Base-by-base conservation (phyloP, 2,329 filamentous ascomycete genomes). In the Rutstroemia sydowiana region DNA sequence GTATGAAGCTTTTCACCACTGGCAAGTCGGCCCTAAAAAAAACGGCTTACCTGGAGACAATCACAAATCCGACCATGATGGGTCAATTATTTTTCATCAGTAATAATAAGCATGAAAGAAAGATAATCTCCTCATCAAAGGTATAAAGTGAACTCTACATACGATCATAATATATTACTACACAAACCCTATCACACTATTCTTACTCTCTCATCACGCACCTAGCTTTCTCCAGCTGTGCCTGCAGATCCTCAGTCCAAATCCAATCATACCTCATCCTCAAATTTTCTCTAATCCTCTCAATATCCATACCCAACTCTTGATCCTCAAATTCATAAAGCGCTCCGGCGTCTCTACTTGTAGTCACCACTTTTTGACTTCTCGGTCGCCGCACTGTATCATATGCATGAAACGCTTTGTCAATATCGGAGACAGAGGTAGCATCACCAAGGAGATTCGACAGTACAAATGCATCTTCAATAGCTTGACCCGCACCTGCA, bases 401-500 rank as follows among this genome's bases (percentile, higher is more conserved):
- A 41, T 76, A 82, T 0, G 71, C 72, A n/a, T 66, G 65, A 42
- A 82, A 79, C 0, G 69, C 78, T 0, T 66, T 68, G 5, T 70
- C 64, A 0, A 76, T 62, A 7, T 75, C 69, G 0, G 59, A 52
- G 0, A 58, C 54, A 0, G 55, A 64, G 3, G 56, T 53, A 2
- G 73, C 66, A 31, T 74, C 68, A 0, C 69, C 71, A 0, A 83
- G 65, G 0, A 82, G 61, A 3, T 71, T 68, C 0, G 72, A 70
- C 1, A 75, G 60, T 2, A 73, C 65, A 16, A 76, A 67, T 1
- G 72, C 72, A 55, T 81, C 78, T 61, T 81, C 78, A 49, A 81
- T 70, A 16, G 75, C 77, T 59, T 75, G 72, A 2, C 77, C 74
- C 0, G 78, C 78, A 2, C 78, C 78, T 0, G 76, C 73, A 14